Evolutionary conservation across 2,329 filamentous ascomycete species (phyloP).

Genomic region (Emmonsiellopsis sp.): DNA sequence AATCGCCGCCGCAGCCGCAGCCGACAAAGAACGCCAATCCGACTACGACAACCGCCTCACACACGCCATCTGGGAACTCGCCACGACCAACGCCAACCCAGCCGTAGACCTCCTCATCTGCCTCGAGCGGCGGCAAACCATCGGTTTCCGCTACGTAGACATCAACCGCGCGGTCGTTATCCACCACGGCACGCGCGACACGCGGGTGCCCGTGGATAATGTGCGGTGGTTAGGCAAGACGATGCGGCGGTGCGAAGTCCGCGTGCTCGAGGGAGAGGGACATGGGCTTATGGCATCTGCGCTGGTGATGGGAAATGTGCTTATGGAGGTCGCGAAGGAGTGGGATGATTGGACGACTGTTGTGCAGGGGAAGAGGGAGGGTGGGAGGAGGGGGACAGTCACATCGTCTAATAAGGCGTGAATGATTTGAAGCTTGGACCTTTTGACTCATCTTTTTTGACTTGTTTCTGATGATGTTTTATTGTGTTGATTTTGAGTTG

Average conservation of each 20-base stretch:
- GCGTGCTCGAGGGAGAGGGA: slow-evolving; percentile 81
- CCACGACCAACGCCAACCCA: slow-evolving; percentile 84
- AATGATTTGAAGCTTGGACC: too few relatives aligned
- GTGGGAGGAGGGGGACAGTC: slow-evolving; percentile 19
- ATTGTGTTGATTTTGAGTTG: too few relatives aligned
- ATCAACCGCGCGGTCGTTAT: slow-evolving; percentile 87
- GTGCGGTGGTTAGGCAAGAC: slow-evolving; percentile 88
- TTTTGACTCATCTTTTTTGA: too few relatives aligned
- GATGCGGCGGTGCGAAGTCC: slow-evolving; percentile 87
- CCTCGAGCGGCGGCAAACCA: slow-evolving; percentile 78
- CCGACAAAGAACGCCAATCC: slow-evolving; percentile 31
- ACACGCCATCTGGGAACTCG: slow-evolving; percentile 86
- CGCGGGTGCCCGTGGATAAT: slow-evolving; percentile 87
- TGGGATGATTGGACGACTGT: slow-evolving; percentile 79
- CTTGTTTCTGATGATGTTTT: too few relatives aligned
- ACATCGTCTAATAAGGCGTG: not conserved
- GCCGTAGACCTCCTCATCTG: slow-evolving; percentile 89
- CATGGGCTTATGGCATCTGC: slow-evolving; percentile 96
- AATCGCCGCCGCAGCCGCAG: slow-evolving; percentile 48
- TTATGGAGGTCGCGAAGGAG: slow-evolving; percentile 88
- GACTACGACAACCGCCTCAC: slow-evolving; percentile 77
- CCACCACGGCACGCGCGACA: slow-evolving; percentile 85
- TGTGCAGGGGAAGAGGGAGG: slow-evolving; percentile 33
- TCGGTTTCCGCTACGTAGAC: slow-evolving; percentile 95
- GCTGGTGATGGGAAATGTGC: slow-evolving; percentile 81